Conservation (phyloP, 768 basidiomycete genomes). For the Cantharellus anzutake region DNA sequence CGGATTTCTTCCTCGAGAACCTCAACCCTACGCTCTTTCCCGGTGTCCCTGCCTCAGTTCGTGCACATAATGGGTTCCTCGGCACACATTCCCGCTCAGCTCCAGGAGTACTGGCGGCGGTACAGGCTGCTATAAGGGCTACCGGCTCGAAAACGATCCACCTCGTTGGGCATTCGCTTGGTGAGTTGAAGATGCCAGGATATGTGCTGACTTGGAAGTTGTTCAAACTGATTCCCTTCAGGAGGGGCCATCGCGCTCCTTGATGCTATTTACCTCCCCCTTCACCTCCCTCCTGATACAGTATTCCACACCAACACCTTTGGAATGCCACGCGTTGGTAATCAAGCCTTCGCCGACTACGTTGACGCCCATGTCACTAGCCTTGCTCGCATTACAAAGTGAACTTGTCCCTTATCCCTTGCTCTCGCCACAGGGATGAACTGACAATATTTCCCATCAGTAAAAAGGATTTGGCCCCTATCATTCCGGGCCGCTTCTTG, state of each 20-base stretch:
- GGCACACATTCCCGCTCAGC: slow-evolving; percentile 9
- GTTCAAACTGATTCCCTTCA: neutral
- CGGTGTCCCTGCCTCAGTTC: slow-evolving; percentile 26
- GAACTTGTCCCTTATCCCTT: neutral
- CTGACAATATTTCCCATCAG: neutral
- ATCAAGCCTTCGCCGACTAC: neutral
- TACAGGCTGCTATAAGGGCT: slow-evolving; percentile 12
- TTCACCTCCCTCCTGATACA: neutral
- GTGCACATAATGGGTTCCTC: slow-evolving; percentile 29
- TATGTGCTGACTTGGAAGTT: too few species aligned
- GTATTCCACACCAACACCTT: neutral
- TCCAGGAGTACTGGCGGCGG: slow-evolving; percentile 15
- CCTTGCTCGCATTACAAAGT: neutral
- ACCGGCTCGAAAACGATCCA: slow-evolving; percentile 14
- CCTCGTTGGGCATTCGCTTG: slow-evolving; percentile 22
- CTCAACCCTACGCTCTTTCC: slow-evolving; percentile 35
- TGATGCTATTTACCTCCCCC: neutral
- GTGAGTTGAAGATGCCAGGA: neutral
- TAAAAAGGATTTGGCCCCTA: neutral
- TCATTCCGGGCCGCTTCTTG: neutral
- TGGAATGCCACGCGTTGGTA: neutral
- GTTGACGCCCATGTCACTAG: neutral
- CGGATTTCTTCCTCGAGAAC: slow-evolving; percentile 21
- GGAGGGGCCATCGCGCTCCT: neutral
- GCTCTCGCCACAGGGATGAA: neutral